phyloP scores from a whole-genome alignment of 768 basidiomycete genomes.

The Lactarius indigo region DNA sequence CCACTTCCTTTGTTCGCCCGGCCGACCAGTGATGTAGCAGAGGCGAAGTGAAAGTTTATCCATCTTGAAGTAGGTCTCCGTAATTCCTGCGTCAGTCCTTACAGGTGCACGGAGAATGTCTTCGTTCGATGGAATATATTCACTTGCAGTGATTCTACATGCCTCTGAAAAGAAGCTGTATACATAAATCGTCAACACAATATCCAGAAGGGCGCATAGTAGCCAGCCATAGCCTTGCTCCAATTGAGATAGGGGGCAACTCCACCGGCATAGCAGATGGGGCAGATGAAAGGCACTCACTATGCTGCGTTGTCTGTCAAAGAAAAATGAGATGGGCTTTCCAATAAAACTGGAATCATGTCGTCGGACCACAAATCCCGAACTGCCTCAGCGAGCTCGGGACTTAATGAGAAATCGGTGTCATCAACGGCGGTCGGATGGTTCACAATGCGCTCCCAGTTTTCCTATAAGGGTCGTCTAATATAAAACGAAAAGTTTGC shows the following conservation, averaged over 20 bases:
- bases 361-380: conserved; percentile 31
- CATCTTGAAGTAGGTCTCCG: conserved; percentile 69
- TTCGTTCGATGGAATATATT: conserved; percentile 77
- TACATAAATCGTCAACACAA: conserved; percentile 28
- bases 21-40: conserved; percentile 70
- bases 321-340: background rate
- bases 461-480: background rate
- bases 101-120: conserved; percentile 76
- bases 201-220: background rate
- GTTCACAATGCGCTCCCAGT: background rate
- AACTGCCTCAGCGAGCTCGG: conserved; percentile 2
- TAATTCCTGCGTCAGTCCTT: conserved; percentile 77
- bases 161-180: conserved; percentile 82
- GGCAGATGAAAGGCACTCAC: conserved; percentile 2
- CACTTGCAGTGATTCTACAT: conserved; percentile 68
- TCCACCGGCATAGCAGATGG: background rate
- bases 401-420: conserved; percentile 29
- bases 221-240: background rate
- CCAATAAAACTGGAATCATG: conserved; percentile 33
- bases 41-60: conserved; percentile 45
- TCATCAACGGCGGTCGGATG: background rate
- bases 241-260: no score
- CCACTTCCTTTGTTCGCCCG: conserved; percentile 48
- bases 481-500: background rate
- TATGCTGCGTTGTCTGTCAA: conserved; percentile 10